A percentile compares a stretch with the other conserved stretches of the same genome.
Evolutionary conservation across 2,329 filamentous ascomycete genomes (phyloP).

Genomic region (Leptodontidium sp.): DNA sequence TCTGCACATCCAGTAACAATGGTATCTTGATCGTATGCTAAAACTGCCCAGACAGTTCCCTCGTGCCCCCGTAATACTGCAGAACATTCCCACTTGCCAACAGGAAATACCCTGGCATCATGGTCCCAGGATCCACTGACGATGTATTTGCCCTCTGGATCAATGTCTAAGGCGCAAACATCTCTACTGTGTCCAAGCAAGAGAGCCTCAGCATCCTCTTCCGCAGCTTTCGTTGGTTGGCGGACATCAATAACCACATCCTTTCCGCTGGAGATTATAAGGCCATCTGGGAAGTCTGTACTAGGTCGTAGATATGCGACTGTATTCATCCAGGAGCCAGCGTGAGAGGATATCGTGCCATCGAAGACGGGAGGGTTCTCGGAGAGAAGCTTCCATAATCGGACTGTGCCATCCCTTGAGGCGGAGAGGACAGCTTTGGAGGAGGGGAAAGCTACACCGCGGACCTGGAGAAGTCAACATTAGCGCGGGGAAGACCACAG

Average conservation of each 20-base stretch:
- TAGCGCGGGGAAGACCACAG: background rate
- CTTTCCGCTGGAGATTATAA: constrained; percentile 87
- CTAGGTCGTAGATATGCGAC: constrained; percentile 79
- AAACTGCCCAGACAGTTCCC: constrained; percentile 88
- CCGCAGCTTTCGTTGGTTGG: constrained; percentile 69
- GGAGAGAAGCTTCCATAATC: constrained; percentile 79
- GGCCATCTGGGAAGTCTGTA: constrained; percentile 72
- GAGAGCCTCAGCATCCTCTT: constrained; percentile 84
- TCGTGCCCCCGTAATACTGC: constrained; percentile 78
- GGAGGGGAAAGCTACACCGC: constrained; percentile 81
- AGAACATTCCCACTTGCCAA: constrained; percentile 85
- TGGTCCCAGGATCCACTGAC: constrained; percentile 96
- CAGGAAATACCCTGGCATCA: constrained; percentile 84
- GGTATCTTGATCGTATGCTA: constrained; percentile 80
- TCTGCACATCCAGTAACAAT: constrained; percentile 94
- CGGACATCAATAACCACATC: constrained; percentile 94
- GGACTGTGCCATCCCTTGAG: constrained; percentile 90
- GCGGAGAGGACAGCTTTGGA: constrained; percentile 80
- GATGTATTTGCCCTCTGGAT: constrained; percentile 74
- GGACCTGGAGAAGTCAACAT: constrained; percentile 67
- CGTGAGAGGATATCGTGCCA: constrained; percentile 78
- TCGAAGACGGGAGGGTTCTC: constrained; percentile 76
- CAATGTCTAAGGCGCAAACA: constrained; percentile 85
- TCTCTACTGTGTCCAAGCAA: constrained; percentile 88
- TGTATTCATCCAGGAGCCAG: constrained; percentile 87